A percentile compares a stretch with the other conserved stretches of the same genome.
Conservation (phyloP, 2,329 filamentous ascomycete genomes). For the Pestalotiopsis sp. region DNA sequence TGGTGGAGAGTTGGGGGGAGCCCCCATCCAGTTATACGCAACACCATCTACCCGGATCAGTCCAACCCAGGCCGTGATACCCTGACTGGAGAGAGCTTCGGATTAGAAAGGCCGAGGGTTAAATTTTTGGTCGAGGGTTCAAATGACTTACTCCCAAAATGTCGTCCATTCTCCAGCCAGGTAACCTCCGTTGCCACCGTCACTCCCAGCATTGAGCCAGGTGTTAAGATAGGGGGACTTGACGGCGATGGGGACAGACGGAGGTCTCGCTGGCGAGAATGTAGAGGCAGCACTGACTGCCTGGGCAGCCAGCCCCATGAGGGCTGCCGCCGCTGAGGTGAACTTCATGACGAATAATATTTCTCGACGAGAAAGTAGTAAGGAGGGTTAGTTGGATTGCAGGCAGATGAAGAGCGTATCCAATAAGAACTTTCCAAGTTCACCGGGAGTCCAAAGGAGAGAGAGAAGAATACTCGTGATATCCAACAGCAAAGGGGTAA, state of each 20-base stretch:
- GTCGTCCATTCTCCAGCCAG: conserved; percentile 70
- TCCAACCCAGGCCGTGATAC: conserved; percentile 68
- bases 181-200: conserved; percentile 66
- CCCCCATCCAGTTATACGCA: conserved; percentile 71
- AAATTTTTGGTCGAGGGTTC: neutral
- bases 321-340: conserved; percentile 25
- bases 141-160: conserved; percentile 66
- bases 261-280: conserved; percentile 67
- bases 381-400: neutral
- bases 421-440: neutral
- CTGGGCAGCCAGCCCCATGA: conserved; percentile 30
- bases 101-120: conserved; percentile 17
- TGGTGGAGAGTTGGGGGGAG: conserved; percentile 46
- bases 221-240: conserved; percentile 75
- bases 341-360: conserved; percentile 26
- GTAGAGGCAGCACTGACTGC: conserved; percentile 46
- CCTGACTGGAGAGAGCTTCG: conserved; percentile 42
- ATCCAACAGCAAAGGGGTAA: neutral
- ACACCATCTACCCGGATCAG: conserved; percentile 69
- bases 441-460: neutral
- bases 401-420: neutral
- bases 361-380: conserved; percentile 22
- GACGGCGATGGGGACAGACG: conserved; percentile 73
- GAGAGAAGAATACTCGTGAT: neutral
- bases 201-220: conserved; percentile 66